These are phyloP conservation scores for Suillus variegatus DNA, from an alignment of 768 basidiomycete genomes.

Conservation along the genomic window DNA sequence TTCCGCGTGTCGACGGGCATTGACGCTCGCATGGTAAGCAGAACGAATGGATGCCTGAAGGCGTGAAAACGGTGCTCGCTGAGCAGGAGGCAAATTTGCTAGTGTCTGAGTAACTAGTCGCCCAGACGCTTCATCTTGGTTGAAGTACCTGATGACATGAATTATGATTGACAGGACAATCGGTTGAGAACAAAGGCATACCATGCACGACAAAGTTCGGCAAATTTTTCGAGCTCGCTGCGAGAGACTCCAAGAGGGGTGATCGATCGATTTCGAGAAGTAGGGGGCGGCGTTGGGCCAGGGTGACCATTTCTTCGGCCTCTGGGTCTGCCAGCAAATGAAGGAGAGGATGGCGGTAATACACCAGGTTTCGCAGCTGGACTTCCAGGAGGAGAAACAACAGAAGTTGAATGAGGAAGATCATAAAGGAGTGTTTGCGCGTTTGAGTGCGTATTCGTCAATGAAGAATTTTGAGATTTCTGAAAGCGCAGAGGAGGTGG, in stretches of 20 bases:
- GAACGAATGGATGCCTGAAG: constrained; percentile 86
- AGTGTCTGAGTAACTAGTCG: constrained; percentile 82
- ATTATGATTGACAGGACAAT: constrained; percentile 14
- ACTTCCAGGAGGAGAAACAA: constrained; percentile 57
- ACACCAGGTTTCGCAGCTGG: constrained; percentile 44
- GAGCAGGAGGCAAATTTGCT: constrained; percentile 75
- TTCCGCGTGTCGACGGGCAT: constrained; percentile 75
- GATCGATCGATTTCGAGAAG: constrained; percentile 60
- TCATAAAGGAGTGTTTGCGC: constrained; percentile 75
- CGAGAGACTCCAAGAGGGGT: constrained; percentile 68
- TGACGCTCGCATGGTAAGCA: constrained; percentile 80
- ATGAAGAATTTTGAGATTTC: constrained; percentile 44
- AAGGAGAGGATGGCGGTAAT: constrained; percentile 60
- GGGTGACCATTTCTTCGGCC: constrained; percentile 51
- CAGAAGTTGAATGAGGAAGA: constrained; percentile 59
- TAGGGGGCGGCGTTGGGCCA: constrained; percentile 54
- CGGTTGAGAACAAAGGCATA: constrained; percentile 34
- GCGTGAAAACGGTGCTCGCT: constrained; percentile 84
- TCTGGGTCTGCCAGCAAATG: constrained; percentile 50
- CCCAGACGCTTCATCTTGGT: constrained; percentile 78
- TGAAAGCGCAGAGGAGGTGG: constrained; percentile 63
- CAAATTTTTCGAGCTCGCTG: constrained; percentile 77
- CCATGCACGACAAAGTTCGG: constrained; percentile 78
- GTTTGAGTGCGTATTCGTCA: constrained; percentile 44
- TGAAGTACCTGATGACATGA: constrained; percentile 65